Base-by-base conservation (phyloP, 805 yeast genomes). In the Clavispora carvajalis region DNA sequence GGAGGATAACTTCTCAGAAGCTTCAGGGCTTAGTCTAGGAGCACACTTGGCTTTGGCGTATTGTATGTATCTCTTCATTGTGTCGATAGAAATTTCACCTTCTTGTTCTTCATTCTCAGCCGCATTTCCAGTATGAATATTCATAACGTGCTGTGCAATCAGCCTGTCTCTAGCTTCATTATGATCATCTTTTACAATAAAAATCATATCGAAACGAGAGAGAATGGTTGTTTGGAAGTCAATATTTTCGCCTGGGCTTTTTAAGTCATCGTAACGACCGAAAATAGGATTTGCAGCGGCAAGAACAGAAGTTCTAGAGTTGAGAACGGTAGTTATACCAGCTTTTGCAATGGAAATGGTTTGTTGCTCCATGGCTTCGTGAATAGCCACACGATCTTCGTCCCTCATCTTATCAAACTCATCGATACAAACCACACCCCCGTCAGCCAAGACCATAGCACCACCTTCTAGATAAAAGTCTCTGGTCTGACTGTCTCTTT, bases 361-460 rank as follows among this genome's bases (percentile, higher is more conserved):
- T 65, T 93, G 99, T 65, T 93, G 99, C 69, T 93, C 99, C 99
- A 93, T 93, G 10, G 99, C 99, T 71, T 93, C 99, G 64, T 93
- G 99, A 51, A 93, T 93, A 0, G 99, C 98, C 28, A 93, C 98
- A 59, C 99, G 77, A 64, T 93, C 99, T 60, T 93, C 98, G 57
- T 93, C 99, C 60, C 98, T 76, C 99, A 93, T 93, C 71, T 93
- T 93, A 63, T 93, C 99, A 59, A 93, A 93, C 74, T 93, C 99
- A 71, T 93, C 99, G 57, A 93, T 93, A 74, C 98, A 93, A 36
- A 91, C 97, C 37, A 93, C 97, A 50, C 99, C 99, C 29, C 98
- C 98, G 67, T 93, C 99, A 0, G 99, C 99, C 37, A 93, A 71
- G n/a, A 93, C 99, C 97, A 93, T 90, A 7, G 99, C 99, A 65